Base-by-base conservation (phyloP, 2,329 filamentous ascomycete species). In the Aspergillus pseudonomiae region DNA sequence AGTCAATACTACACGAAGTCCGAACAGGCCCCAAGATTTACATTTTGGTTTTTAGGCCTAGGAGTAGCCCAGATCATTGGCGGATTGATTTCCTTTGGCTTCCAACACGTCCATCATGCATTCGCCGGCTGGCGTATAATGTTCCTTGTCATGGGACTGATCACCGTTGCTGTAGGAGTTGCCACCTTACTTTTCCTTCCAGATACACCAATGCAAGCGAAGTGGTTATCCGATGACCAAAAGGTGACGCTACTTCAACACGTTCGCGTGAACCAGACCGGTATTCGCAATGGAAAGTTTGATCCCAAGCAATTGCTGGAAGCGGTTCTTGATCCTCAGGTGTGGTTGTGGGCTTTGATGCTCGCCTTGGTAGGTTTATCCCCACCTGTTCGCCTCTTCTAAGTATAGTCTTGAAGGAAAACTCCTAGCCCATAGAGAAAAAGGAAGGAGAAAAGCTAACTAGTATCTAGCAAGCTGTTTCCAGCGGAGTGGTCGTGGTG, bases 11-110 rank as follows among this genome's bases (percentile, higher is more conserved):
- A 87, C 57, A 83, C 81, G 32, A 83, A 83, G 62, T 78, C 79
- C 2, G 87, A 89, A 72, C 84, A 86, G 70, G 84, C 85, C 4
- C 84, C 85, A 9, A 82, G 87, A 10, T 87, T 88, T 72, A 84
- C 82, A 21, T 81, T 88, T 70, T 89, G 86, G 87, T 89, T 88
- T 70, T 80, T 82, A 39, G 86, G 86, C 10, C 78, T 89, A 14
- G 87, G 87, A 1, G 74, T 86, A 3, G 86, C 85, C 6, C 86
- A 89, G 74, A 66, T 66, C n/a, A 55, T 66, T 3, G 62, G 64
- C 11, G 64, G 64, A 6, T 19, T 64, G 4, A 60, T 83, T 14
- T 81, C 79, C 16, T 88, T 81, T 66, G 85, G 77, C 60, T 86
- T 85, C 71, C 85, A 86, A 72, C 73, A 79, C 69, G 78, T 84